A percentile compares a stretch with the other conserved stretches of the same genome.
Evolutionary conservation across 2,329 filamentous ascomycete species (phyloP).

Genomic region (Aureobasidium sp.): DNA sequence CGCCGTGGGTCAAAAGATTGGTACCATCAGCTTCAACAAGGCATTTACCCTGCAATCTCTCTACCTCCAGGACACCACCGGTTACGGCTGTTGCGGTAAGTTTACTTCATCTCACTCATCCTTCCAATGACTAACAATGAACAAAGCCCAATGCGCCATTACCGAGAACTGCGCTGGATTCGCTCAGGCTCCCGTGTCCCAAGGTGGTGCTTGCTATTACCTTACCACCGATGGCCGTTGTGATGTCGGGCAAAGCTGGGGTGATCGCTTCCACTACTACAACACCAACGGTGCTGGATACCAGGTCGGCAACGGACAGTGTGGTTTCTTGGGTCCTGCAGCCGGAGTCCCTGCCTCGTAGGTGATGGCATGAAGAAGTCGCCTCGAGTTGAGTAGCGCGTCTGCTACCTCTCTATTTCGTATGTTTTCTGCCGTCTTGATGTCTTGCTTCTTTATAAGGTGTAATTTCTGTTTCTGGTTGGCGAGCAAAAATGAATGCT

Average conservation of each 20-base stretch:
- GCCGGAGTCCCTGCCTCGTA: not conserved
- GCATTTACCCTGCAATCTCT: not conserved
- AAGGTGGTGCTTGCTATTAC: not conserved
- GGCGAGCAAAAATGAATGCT: no score
- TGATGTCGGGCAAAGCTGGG: not conserved
- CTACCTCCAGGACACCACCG: not conserved
- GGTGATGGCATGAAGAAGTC: not conserved
- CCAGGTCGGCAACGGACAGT: not conserved
- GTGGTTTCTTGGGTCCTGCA: not conserved
- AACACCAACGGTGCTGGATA: not conserved
- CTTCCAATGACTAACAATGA: not conserved
- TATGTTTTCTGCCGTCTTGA: no score
- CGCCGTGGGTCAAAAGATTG: not conserved
- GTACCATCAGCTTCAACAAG: not conserved
- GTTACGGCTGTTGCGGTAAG: not conserved
- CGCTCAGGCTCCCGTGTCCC: not conserved
- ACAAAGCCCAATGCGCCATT: not conserved
- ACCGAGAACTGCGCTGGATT: not conserved
- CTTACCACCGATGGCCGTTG: not conserved
- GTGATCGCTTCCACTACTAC: not conserved
- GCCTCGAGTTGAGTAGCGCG: no score
- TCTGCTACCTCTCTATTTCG: no score
- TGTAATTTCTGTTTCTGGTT: no score
- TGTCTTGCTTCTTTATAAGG: no score
- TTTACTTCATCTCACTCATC: not conserved